Conservation (phyloP, 352 stramenopile genomes). For the Blastocystis sp. region DNA sequence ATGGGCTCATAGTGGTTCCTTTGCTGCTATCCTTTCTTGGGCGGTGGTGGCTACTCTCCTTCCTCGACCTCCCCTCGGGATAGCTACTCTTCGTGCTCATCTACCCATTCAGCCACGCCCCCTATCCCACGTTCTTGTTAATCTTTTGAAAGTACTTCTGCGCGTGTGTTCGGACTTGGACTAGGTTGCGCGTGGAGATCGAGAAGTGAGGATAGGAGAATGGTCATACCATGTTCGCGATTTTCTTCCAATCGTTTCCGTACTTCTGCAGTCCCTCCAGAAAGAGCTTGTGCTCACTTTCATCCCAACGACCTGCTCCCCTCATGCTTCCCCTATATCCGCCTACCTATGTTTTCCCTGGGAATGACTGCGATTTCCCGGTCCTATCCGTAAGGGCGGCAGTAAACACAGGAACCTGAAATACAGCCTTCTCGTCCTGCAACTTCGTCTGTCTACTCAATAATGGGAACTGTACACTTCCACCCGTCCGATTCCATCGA, state of each 20-base stretch:
- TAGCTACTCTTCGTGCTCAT: slow-evolving; percentile 2
- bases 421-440: neutral
- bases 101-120: neutral
- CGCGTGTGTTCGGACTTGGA: slow-evolving; percentile 73
- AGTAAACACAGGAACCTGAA: neutral
- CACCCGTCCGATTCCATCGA: neutral
- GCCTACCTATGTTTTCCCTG: slow-evolving; percentile 28
- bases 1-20: neutral
- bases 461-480: neutral
- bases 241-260: slow-evolving; percentile 87
- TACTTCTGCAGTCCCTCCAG: slow-evolving; percentile 81
- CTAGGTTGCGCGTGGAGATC: slow-evolving; percentile 71
- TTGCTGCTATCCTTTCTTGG: neutral
- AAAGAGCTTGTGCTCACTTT: slow-evolving; percentile 83
- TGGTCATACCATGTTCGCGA: slow-evolving; percentile 70
- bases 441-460: neutral
- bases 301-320: slow-evolving; percentile 80
- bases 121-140: slow-evolving; percentile 68
- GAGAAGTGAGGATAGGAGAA: neutral
- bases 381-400: neutral
- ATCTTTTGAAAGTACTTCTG: slow-evolving; percentile 75
- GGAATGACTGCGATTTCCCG: neutral
- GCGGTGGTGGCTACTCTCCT: neutral
- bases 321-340: neutral
- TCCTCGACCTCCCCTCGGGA: neutral